Base-by-base conservation (phyloP, 2,329 filamentous ascomycete species). In the Lachnellula suecica region DNA sequence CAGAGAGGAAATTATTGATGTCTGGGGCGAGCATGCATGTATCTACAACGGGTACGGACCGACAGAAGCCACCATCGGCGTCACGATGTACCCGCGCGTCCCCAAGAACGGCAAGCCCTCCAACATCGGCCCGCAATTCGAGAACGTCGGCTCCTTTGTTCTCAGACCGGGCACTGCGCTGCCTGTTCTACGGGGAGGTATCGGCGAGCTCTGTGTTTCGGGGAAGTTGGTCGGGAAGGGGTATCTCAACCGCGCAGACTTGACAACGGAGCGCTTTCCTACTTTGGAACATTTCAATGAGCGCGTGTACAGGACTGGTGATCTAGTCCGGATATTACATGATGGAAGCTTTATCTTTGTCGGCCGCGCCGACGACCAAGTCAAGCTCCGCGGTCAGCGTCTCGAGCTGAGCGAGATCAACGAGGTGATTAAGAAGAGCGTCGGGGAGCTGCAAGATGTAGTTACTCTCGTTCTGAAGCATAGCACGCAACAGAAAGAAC, bases 31-130 rank as follows among this genome's bases (percentile, higher is more conserved):
- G 1, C 79, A 85, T 51, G 79, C 79, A 1, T 90, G 91, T 40
- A 91, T 97, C 13, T 93, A 96, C 74, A 97, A 97, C 63, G 91
- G 91, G 2, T 91, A 96, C 59, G 92, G 92, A 0, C 93, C 92
- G 1, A 97, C 92, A 0, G 93, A 97, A 68, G 88, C 90, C 0
- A 97, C 92, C 0, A 97, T 97, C 58, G 92, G 92, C 4, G 88
- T 92, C 31, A 96, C 92, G 0, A 95, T 94, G 79, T 92, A 88
- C 61, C 85, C 86, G n/a, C 80, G 89, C 29, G 89, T 96, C 7
- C 88, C 89, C 0, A 70, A 74, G 19, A 88, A 88, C 58, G 91
- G 90, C 0, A 87, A 91, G 25, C 84, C 92, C 0, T 88, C 90
- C 10, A 97, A 97, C 63, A 97, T 97, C 60, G 92, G 92, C 1